These are phyloP conservation scores for Nasturtium officinale DNA, from an alignment of 345 rosid genomes.

Conservation along the genomic window DNA sequence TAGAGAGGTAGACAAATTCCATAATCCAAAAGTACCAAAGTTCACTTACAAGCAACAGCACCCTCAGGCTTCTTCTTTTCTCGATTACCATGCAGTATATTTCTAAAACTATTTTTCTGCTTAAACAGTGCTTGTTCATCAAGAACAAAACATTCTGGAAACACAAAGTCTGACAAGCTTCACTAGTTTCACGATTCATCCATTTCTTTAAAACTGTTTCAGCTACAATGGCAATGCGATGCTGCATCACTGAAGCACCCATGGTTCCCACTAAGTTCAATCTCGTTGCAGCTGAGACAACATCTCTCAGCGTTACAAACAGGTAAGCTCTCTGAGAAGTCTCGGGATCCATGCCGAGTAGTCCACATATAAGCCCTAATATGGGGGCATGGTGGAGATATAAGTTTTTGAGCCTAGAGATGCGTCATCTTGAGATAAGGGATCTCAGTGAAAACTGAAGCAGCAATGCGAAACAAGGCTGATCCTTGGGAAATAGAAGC, in stretches of 20 bases:
- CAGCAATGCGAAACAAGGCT: constrained; percentile 75
- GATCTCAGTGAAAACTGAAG: constrained; percentile 63
- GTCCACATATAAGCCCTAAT: constrained; percentile 80
- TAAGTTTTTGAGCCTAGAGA: constrained; percentile 43
- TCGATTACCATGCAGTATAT: neutral
- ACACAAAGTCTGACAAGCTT: constrained; percentile 92
- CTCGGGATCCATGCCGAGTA: constrained; percentile 62
- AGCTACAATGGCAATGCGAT: constrained; percentile 61
- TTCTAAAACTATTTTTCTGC: neutral
- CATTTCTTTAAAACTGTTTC: constrained; percentile 59
- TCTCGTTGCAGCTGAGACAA: constrained; percentile 83
- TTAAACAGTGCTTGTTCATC: constrained; percentile 18
- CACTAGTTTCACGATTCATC: constrained; percentile 66
- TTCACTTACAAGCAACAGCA: constrained; percentile 11
- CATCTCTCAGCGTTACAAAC: constrained; percentile 78
- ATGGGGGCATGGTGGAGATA: constrained; percentile 79
- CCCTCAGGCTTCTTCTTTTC: neutral
- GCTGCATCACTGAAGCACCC: constrained; percentile 83
- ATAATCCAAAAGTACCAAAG: constrained; percentile 1
- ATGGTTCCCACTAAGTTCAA: constrained; percentile 79
- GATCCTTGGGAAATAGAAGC: constrained; percentile 83
- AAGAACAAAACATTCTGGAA: constrained; percentile 84
- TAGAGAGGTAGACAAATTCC: neutral
- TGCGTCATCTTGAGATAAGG: constrained; percentile 52
- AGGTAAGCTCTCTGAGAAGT: constrained; percentile 77